A percentile compares a stretch with the other conserved stretches of the same genome.
Evolutionary conservation across 2,329 filamentous ascomycete species (phyloP).

Genomic region (Monilinia fructicola): DNA sequence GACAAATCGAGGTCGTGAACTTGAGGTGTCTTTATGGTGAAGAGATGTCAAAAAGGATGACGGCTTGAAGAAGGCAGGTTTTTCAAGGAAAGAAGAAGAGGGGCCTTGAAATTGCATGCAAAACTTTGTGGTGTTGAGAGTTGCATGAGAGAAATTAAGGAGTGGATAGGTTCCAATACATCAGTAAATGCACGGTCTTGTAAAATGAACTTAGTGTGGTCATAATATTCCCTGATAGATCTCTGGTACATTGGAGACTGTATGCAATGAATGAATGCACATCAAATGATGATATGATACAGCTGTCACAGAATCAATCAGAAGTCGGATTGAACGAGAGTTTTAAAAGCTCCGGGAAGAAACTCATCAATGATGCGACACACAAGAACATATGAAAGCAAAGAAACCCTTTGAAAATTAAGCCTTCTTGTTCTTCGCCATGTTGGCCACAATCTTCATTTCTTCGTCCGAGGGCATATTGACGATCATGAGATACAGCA

Average conservation of each 20-base stretch:
- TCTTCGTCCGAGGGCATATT: conserved; percentile 32
- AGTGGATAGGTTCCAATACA: not conserved
- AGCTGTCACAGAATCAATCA: no score
- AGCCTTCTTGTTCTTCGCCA: conserved; percentile 16
- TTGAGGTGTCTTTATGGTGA: not conserved
- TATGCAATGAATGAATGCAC: no score
- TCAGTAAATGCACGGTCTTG: not conserved
- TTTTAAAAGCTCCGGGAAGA: no score
- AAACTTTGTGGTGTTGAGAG: conserved; percentile 1
- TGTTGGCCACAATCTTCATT: conserved; percentile 7
- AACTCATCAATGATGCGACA: no score
- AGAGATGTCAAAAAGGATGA: not conserved
- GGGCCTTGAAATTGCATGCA: no score
- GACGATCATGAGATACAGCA: conserved; percentile 53
- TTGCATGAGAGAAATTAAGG: not conserved
- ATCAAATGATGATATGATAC: no score
- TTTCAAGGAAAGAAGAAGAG: not conserved
- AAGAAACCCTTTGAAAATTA: not conserved
- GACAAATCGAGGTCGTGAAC: no score
- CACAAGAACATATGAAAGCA: no score
- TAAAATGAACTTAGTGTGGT: no score
- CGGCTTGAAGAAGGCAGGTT: not conserved
- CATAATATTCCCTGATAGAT: no score
- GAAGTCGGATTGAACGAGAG: no score
- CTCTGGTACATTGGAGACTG: no score